A percentile compares a stretch with the other conserved stretches of the same genome.
phyloP scores from a whole-genome alignment of 23 red algal species.

The Pyropia yezoensis region DNA sequence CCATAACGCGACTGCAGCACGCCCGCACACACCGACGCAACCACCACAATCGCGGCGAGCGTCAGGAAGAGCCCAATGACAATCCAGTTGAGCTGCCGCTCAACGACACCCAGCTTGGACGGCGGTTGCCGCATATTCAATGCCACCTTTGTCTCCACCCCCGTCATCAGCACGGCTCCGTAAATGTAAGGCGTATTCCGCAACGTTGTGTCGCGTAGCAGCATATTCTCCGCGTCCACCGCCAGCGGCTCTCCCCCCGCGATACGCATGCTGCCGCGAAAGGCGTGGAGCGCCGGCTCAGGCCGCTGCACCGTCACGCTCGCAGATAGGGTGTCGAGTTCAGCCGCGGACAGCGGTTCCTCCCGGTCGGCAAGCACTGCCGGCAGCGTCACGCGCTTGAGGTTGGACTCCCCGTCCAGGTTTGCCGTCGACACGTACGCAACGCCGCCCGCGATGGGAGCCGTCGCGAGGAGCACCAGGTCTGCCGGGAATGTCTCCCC shows the following conservation, averaged over 20 bases:
- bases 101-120: constrained; percentile 65
- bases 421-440: constrained; percentile 78
- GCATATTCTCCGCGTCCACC: constrained; percentile 47
- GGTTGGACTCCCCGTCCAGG: constrained; percentile 81
- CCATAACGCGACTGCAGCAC: constrained; percentile 30
- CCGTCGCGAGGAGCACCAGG: constrained; percentile 24
- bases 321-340: constrained; percentile 10
- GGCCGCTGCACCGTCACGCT: constrained; percentile 9
- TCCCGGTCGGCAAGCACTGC: constrained; percentile 4
- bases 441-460: constrained; percentile 14
- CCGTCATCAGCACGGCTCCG: constrained; percentile 58
- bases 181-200: constrained; percentile 67
- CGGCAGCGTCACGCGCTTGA: constrained; percentile 50
- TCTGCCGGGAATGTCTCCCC: constrained; percentile 56
- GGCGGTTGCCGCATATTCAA: constrained; percentile 69
- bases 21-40: constrained; percentile 33
- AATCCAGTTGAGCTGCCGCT: constrained; percentile 71
- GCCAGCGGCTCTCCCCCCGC: constrained; percentile 2
- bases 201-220: constrained; percentile 58
- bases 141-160: constrained; percentile 63
- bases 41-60: constrained; percentile 37
- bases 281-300: constrained; percentile 29
- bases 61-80: constrained; percentile 63
- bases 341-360: constrained; percentile 5
- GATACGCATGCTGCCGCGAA: constrained; percentile 12